Evolutionary conservation across 805 yeast genomes (phyloP), one percentile per base, ranked within the genome.

Genomic region (Vanderwaltozyma tropicalis): DNA sequence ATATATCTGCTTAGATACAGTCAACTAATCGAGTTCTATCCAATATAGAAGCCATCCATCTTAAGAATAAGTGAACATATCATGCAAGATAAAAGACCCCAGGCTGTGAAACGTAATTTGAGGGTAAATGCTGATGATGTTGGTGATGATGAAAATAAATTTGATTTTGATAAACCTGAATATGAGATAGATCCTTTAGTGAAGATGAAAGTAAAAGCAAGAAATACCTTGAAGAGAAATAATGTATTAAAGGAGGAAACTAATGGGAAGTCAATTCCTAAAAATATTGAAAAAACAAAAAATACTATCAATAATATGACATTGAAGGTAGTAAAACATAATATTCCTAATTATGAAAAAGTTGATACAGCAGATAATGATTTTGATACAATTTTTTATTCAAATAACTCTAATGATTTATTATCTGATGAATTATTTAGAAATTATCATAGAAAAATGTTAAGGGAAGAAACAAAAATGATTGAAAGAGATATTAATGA

Each of bases 401-500:
- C 13, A 34, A 11, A 4, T 1, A 14, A 5, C 4, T 10, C 34
- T 9, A 27, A 34, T 9, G 79, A 73, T 47, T 74, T 76, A 4
- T 58, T 82, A 34, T 47, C 56, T 1, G 80, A 76, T 51, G 46
- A 52, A 0, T 15, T 62, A 12, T 77, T 63, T 51, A 48, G 55
- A 22, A 43, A 61, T 12, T 72, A 68, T 47, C 88, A 81, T 57
- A 67, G 67, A 30, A 66, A 71, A 28, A 73, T 80, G 76, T 73
- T 71, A 44, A 72, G 72, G 39, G 78, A 77, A 37, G 94, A 83
- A 55, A 69, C 69, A 41, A 66, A 73, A 32, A 76, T 79, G 72
- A 61, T 69, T 2, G 88, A 81, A 45, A 62, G 72, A 19, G 71
- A 67, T 34, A 25, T 47, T 7, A 31, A 39, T 1, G 67, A 70